Evolutionary conservation across 2,329 filamentous ascomycete species (phyloP), one percentile per base, ranked within the genome.

Genomic region (Fusarium subtropicale): DNA sequence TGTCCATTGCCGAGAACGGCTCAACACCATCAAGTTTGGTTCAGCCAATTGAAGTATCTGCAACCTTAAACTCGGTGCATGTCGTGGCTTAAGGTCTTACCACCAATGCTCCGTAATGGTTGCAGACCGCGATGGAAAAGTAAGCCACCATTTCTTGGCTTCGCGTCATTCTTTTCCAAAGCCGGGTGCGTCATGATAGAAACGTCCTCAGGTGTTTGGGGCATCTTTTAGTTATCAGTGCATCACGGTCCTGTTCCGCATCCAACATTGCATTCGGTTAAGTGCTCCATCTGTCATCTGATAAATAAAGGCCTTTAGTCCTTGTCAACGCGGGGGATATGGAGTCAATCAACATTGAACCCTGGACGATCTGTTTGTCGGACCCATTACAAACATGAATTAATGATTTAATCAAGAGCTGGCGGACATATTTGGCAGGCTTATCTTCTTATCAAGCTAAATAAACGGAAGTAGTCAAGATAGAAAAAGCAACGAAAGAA

Each of bases 201-300:
- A 18, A 18, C 12, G 41, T 7, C n/a, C 38, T 7, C 16, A 36
- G 16, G 33, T 10, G 9, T 36, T 30, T 30, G 28, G 28, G 5
- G 11, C 28, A 30, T 12, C 28, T 1, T 30, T 30, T 30, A 11
- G 28, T 30, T 30, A 30, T 30, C 28, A 30, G 28, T 30, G 4
- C 28, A 30, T 30, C 28, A 30, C 34, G 34, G 18, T n/a, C 18
- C 34, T 36, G 28, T 30, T 30, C 28, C 28, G 28, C 28, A 12
- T 47, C 20, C 20, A 16, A n/a, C 4, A 28, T 24, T 24, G 13
- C 26, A 41, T 50, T 24, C 3, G 44, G 60, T 13, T 24, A 48
- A 56, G 48, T 44, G 42, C n/a, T 38, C 24, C 62, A 57, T 26
- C 81, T 47, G 30, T 88, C 60, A 63, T 91, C 71, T 59, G 66